Evolutionary conservation across 805 yeast species (phyloP).

Genomic region (Candida easanensis): DNA sequence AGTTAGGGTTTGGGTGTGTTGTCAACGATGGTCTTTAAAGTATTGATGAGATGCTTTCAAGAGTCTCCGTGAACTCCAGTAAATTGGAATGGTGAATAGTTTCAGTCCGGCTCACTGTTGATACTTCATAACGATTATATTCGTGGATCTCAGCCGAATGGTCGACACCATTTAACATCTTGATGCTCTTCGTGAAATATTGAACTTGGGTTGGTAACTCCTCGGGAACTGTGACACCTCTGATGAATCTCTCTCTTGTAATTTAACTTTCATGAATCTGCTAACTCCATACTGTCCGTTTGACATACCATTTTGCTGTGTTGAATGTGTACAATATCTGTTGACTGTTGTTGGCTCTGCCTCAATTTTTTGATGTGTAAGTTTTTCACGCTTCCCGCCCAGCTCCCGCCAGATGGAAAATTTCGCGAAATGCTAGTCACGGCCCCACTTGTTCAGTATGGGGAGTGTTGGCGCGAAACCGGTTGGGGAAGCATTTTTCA

Average conservation of each 20-base stretch:
- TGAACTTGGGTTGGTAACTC: background rate
- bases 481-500: background rate
- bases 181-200: background rate
- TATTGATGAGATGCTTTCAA: too few relatives aligned
- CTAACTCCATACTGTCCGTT: background rate
- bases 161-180: background rate
- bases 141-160: too few relatives aligned
- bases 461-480: background rate
- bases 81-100: too few relatives aligned
- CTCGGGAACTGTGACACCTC: background rate
- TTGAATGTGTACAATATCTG: slow-evolving; percentile 13
- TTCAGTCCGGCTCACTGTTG: too few relatives aligned
- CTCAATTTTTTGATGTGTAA: slow-evolving; percentile 11
- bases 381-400: slow-evolving; percentile 10
- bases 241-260: background rate
- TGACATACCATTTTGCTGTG: slow-evolving; percentile 16
- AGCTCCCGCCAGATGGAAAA: background rate
- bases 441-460: background rate
- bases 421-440: background rate
- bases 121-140: too few relatives aligned
- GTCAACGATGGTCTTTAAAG: too few relatives aligned
- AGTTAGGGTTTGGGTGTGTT: too few relatives aligned
- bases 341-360: slow-evolving; percentile 1
- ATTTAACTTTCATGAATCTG: background rate
- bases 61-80: too few relatives aligned